Evolutionary conservation across 768 basidiomycete species (phyloP).

Genomic region (Pholiota conissans): DNA sequence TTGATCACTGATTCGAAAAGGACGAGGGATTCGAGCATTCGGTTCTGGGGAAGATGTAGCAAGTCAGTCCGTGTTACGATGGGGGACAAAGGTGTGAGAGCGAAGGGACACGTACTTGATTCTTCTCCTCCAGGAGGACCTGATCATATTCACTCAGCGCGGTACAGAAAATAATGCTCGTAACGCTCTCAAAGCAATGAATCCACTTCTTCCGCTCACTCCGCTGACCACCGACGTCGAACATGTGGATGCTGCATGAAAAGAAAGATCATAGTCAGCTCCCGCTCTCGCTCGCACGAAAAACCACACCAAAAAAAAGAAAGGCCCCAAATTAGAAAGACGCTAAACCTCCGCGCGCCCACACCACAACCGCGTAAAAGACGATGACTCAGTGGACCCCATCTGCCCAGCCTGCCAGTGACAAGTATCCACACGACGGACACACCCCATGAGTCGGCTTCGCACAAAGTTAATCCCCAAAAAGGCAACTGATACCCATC

Average conservation of each 20-base stretch:
- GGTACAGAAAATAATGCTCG: constrained; percentile 71
- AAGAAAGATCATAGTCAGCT: background rate
- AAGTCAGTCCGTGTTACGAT: too few species aligned
- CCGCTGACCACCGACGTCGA: constrained; percentile 79
- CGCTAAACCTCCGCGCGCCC: too few species aligned
- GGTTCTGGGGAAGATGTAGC: constrained; percentile 52
- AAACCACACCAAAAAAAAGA: too few species aligned
- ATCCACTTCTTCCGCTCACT: constrained; percentile 84
- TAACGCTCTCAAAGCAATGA: constrained; percentile 53
- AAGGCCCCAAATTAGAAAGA: too few species aligned
- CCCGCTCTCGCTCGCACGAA: too few species aligned
- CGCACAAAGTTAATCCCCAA: background rate
- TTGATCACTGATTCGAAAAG: constrained; percentile 50
- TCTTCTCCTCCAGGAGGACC: constrained; percentile 66
- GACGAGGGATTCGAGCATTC: constrained; percentile 89
- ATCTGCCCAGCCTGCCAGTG: too few species aligned
- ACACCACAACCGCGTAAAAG: background rate
- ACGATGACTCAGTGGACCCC: background rate
- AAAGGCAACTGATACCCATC: background rate
- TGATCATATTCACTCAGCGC: constrained; percentile 78
- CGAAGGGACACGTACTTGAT: constrained; percentile 43
- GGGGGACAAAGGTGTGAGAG: background rate
- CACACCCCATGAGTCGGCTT: background rate
- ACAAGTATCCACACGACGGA: too few species aligned
- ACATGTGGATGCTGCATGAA: constrained; percentile 57